Conservation (phyloP, 225 moss, liverwort and hornwort genomes). For the Sphagnum tenellum region DNA sequence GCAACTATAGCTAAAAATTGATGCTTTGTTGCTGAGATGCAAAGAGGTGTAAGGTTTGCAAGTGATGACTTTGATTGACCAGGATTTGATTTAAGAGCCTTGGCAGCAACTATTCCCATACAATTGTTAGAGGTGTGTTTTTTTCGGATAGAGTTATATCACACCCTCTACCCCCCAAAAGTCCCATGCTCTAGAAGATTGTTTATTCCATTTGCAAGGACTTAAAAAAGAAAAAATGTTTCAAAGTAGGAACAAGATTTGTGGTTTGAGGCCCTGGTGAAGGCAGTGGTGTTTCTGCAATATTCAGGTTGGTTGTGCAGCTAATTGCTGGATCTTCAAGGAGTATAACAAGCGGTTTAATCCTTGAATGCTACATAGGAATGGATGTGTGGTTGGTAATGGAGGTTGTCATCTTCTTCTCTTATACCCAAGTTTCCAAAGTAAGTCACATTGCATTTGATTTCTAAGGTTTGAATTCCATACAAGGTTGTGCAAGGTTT, state of each 20-base stretch:
- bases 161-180: neutral
- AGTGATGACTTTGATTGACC: neutral
- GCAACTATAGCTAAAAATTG: neutral
- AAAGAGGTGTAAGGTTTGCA: neutral
- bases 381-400: no score
- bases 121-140: neutral
- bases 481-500: no score
- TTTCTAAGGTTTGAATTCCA: no score
- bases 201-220: no score
- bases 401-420: no score
- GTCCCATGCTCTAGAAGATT: no score
- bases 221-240: neutral
- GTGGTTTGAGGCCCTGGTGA: neutral
- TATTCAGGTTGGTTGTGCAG: constrained; percentile 6
- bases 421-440: no score
- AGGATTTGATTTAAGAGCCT: neutral
- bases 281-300: constrained; percentile 2
- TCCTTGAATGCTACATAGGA: no score
- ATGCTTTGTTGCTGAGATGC: neutral
- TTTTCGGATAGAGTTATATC: constrained; percentile 1
- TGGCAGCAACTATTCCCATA: neutral
- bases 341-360: constrained; percentile 1
- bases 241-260: neutral
- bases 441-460: no score
- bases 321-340: constrained; percentile 4